Evolutionary conservation across 495 filamentous ascomycete species (phyloP).

Genomic region (Hamigera avellanea): DNA sequence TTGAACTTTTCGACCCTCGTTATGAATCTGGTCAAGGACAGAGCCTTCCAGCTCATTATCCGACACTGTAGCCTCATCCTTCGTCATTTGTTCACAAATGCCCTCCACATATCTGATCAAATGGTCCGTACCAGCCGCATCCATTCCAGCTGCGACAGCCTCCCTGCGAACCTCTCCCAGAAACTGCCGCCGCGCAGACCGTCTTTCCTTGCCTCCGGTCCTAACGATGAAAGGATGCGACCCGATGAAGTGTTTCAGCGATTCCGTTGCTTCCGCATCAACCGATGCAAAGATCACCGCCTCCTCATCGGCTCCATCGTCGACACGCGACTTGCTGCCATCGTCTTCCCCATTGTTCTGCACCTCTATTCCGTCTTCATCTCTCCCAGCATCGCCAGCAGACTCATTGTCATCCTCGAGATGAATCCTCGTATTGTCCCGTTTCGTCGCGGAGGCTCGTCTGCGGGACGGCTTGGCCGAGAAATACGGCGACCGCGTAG

Average conservation of each 20-base stretch:
- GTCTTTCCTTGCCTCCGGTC: conserved; percentile 6
- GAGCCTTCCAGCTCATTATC: conserved; percentile 1
- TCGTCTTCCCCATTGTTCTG: not conserved
- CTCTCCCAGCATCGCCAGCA: not conserved
- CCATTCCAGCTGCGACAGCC: conserved; percentile 7
- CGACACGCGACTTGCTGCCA: not conserved
- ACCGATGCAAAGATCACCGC: conserved; percentile 12
- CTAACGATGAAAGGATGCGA: conserved; percentile 13
- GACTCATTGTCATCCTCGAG: not conserved
- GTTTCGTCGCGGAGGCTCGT: not conserved
- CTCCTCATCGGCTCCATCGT: conserved; percentile 5
- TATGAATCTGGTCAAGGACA: conserved; percentile 15
- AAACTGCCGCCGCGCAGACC: conserved; percentile 13
- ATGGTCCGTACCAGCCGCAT: not conserved
- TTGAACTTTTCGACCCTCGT: conserved; percentile 2
- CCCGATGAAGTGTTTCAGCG: conserved; percentile 11
- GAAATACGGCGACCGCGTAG: conserved; percentile 1
- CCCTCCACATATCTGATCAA: conserved; percentile 14
- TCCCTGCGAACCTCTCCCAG: conserved; percentile 6
- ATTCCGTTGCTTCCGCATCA: not conserved
- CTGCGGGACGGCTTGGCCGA: too few species aligned
- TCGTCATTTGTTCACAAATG: conserved; percentile 3
- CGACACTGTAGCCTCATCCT: too few species aligned
- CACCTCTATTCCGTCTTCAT: not conserved
- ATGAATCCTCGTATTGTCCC: conserved; percentile 1